Evolutionary conservation across 441 rosid species (phyloP), one percentile per base, ranked within the genome.

Genomic region (Pelargonium citronellum): DNA sequence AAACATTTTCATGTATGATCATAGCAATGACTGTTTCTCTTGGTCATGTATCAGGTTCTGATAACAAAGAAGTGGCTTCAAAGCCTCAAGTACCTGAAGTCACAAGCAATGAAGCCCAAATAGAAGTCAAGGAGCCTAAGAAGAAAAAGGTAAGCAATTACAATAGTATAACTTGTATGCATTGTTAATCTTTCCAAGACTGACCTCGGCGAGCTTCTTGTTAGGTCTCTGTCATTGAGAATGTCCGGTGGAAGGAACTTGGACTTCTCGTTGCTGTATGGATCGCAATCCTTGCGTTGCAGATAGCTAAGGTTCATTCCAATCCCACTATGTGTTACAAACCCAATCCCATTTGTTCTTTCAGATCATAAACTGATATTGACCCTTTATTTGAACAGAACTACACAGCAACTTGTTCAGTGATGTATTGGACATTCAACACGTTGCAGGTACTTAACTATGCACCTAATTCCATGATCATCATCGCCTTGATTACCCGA

Each of bases 221-320:
- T 39, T 39, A 87, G 94, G 85, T 82, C 16, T 51, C 80, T 19
- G n/a, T 89, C 80, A 58, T 79, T 30, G 88, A 87, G 67, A 89
- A 89, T 57, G 83, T 89, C 22, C 77, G 65, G 53, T 89, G 94
- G 94, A 87, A 79, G 80, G 87, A 89, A 82, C 79, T 89, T 11
- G 94, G 91, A 13, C 87, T 87, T 77, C 89, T 89, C 8, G 79
- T 81, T 24, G 78, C 85, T 30, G 94, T 89, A 65, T 89, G 94
- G 91, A 66, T 84, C 77, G 79, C 89, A 64, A 84, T 80, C 79
- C 80, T 89, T 8, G 85, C 71, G 60, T 76, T 89, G 69, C 94
- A 89, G 79, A 83, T 89, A 71, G 70, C 77, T 27, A 84, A 87
- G 94, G 94, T 89, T 69, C 78, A 64, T 68, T 74, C 67, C 69